Base-by-base conservation (phyloP, 2,329 filamentous ascomycete species). In the Colletotrichum sp. region DNA sequence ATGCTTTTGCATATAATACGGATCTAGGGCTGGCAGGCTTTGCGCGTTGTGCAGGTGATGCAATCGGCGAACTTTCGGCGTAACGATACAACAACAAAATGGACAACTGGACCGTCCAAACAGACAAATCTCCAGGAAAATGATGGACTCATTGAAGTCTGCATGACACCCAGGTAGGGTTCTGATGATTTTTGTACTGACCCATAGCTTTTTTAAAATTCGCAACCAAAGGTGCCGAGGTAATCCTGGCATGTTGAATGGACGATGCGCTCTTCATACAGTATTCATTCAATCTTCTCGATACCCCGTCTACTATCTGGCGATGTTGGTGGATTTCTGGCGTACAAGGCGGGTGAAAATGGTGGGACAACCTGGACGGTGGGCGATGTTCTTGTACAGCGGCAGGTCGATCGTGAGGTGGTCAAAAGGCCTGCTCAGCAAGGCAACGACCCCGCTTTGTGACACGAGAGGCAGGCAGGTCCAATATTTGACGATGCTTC, bases 241-340 rank as follows among this genome's bases (percentile, higher is more conserved):
- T 43, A 59, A 18, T 18, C 26, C 48, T 63, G 63, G 65, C 28
- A 28, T 61, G 48, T 43, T 60, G 26, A 68, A 36, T 16, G 39
- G 43, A 60, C 48, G 48, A 74, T 34, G 52, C 32, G 60, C 34
- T 32, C 14, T 43, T 60, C n/a, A 52, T 48, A 55, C 48, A 57
- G 74, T 26, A 32, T 57, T 61, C 48, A 10, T 65, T 48, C 26
- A 65, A 69, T 64, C 65, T 74, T 69, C 57, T 69, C 65, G 74
- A 76, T 76, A 76, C 74, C 74, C 74, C 64, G 43, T 74, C 34
- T 76, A 28, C 60, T 65, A 16, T 72, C 30, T 72, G 66, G 74
- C 70, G 48, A 76, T 69, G n/a, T 74, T 76, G 70, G 65, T 76
- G 70, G 70, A 68, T 52, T 71, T 74, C 18, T 60, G 70, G 74